phyloP scores from a whole-genome alignment of 495 filamentous ascomycete species.

The Friedmanniomyces simplex region DNA sequence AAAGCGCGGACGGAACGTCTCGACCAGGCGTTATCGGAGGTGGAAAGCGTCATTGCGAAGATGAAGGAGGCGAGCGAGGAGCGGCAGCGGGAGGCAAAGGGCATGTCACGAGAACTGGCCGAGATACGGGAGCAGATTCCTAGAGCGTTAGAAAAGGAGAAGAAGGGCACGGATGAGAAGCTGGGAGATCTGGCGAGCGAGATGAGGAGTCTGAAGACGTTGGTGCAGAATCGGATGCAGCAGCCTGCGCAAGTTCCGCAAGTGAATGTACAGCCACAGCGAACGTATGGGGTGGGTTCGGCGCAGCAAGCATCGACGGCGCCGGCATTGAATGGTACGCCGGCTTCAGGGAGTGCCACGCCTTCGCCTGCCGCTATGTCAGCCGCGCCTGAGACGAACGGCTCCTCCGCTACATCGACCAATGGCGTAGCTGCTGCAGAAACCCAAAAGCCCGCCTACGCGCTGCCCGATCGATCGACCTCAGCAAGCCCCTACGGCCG shows the following conservation, averaged over 20 bases:
- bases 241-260: slow-evolving; percentile 18
- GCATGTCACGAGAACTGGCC: slow-evolving; percentile 77
- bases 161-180: slow-evolving; percentile 67
- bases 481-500: slow-evolving; percentile 28
- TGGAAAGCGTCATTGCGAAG: slow-evolving; percentile 70
- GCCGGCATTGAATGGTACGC: not conserved
- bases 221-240: slow-evolving; percentile 67
- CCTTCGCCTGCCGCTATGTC: not conserved
- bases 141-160: slow-evolving; percentile 75
- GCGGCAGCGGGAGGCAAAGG: slow-evolving; percentile 73
- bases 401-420: not conserved
- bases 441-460: not conserved
- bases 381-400: slow-evolving; percentile 11
- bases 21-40: slow-evolving; percentile 68
- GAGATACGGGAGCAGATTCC: slow-evolving; percentile 75
- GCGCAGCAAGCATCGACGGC: not conserved
- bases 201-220: slow-evolving; percentile 81
- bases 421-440: not conserved
- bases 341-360: not conserved
- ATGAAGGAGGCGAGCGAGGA: slow-evolving; percentile 67
- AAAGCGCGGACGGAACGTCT: slow-evolving; percentile 72
- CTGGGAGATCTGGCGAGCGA: slow-evolving; percentile 79
- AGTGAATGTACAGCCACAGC: not conserved
- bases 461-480: slow-evolving; percentile 28
- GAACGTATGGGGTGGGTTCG: not conserved